phyloP scores from a whole-genome alignment of 192 early-diverging fungal genomes.

The Coemansia sp. region DNA sequence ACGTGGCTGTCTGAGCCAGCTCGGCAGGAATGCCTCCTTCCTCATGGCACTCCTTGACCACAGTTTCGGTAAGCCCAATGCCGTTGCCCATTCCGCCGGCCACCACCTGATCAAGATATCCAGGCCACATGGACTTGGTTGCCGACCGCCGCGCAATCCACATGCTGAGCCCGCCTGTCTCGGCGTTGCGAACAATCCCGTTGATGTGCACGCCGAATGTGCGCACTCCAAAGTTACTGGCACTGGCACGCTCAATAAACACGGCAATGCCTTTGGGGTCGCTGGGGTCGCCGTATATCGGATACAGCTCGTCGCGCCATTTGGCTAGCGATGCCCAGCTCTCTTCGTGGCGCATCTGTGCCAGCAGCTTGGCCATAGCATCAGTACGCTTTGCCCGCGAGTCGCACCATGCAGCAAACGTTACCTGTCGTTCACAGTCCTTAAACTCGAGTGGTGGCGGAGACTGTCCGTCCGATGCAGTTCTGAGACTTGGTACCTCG shows the following conservation, averaged over 20 bases:
- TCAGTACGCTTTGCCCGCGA: constrained; percentile 11
- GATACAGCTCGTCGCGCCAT: constrained; percentile 87
- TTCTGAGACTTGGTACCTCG: constrained; percentile 3
- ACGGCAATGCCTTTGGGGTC: constrained; percentile 47
- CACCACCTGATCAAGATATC: constrained; percentile 71
- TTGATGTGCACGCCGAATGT: constrained; percentile 91
- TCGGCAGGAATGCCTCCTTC: constrained; percentile 71
- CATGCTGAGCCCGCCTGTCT: constrained; percentile 59
- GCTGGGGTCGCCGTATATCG: constrained; percentile 61
- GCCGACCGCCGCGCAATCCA: constrained; percentile 82
- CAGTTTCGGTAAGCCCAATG: constrained; percentile 54
- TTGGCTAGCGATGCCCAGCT: constrained; percentile 35
- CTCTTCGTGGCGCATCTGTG: background rate
- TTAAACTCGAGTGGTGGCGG: constrained; percentile 11
- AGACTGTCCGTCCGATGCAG: constrained; percentile 2
- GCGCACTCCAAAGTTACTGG: constrained; percentile 75
- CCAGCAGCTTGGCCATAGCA: constrained; percentile 19
- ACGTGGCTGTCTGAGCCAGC: constrained; percentile 54
- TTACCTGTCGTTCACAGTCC: background rate
- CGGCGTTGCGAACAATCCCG: constrained; percentile 55
- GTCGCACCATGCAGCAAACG: constrained; percentile 5
- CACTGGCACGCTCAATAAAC: constrained; percentile 77
- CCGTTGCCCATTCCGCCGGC: constrained; percentile 75
- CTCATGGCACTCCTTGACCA: constrained; percentile 87
- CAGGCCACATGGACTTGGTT: constrained; percentile 86